Evolutionary conservation across 768 basidiomycete genomes (phyloP), one percentile per base, ranked within the genome.

Genomic region (Boletus pseudo-olivaceus): DNA sequence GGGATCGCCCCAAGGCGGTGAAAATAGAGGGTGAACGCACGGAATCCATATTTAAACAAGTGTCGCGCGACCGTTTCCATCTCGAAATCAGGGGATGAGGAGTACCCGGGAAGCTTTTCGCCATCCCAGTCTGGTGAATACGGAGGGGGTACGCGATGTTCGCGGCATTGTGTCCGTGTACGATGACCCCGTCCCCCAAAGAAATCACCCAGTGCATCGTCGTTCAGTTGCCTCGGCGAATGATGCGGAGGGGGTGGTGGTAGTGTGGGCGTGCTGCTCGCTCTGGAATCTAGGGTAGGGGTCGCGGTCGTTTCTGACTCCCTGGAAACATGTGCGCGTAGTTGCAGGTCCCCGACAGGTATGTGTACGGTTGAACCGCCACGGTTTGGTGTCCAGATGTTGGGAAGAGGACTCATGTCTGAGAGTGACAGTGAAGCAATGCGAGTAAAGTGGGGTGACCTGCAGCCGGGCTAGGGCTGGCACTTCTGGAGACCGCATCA

Each of bases 11-110:
- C 7, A 4, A 12, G 3, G 20, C 11, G 26, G 19, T 4, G 27
- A 1, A 20, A 40, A n/a, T 15, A 5, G 26, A 26, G 29, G 4
- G 15, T 8, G 8, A 0, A 49, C 83, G 63, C 60, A 85, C 84
- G 62, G 62, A 85, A 84, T 41, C 83, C 82, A 54, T 83, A 84
- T 61, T 79, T 80, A 72, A 85, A 85, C 43, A 85, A 67, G 64
- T 78, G 82, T 69, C 78, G 76, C 7, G 83, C 80, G 46, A 84
- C 77, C 26, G 82, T 85, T 5, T 74, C 67, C 33, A 77, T 75
- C 70, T 85, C 82, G 20, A 71, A 68, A 53, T 73, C 32, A 67
- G 66, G 48, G 56, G 72, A 51, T 61, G 57, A 32, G 3, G 40
- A 6, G 23, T 66, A 69, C 33, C 0, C 29, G 15, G 68, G 65